Conservation (phyloP, 2,329 filamentous ascomycete species). For the Diaporthe sp. region DNA sequence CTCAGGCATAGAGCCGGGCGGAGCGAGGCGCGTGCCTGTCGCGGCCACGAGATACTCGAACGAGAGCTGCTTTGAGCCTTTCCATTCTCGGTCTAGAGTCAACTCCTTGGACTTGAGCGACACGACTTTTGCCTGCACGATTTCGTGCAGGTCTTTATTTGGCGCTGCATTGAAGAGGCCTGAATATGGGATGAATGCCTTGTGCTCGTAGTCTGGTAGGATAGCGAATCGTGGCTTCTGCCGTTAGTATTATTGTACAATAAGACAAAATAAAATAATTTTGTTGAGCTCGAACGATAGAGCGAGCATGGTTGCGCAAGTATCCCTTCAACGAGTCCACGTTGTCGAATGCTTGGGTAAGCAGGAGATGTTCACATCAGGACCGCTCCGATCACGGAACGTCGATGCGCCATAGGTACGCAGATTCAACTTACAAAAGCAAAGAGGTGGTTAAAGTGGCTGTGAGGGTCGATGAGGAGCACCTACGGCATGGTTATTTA, state of each 20-base stretch:
- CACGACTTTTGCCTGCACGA: slow-evolving; percentile 50
- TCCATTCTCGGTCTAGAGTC: slow-evolving; percentile 52
- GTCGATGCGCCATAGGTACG: not conserved
- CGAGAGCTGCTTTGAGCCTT: slow-evolving; percentile 47
- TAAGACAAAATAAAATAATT: not conserved
- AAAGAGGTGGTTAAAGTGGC: slow-evolving; percentile 63
- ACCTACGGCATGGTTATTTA: slow-evolving; percentile 41
- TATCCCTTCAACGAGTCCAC: too few species aligned
- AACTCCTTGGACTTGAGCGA: slow-evolving; percentile 49
- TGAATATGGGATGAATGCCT: slow-evolving; percentile 62
- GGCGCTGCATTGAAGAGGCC: slow-evolving; percentile 48
- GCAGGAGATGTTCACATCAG: not conserved
- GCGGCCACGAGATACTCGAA: slow-evolving; percentile 60
- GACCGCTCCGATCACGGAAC: slow-evolving; percentile 15
- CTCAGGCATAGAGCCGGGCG: slow-evolving; percentile 52
- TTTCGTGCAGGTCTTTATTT: slow-evolving; percentile 46
- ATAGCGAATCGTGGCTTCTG: slow-evolving; percentile 58
- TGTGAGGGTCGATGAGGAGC: slow-evolving; percentile 61
- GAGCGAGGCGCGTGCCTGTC: slow-evolving; percentile 54
- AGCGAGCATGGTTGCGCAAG: not conserved
- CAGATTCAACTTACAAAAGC: slow-evolving; percentile 50
- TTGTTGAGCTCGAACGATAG: not conserved
- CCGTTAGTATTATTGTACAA: not conserved
- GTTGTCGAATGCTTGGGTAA: not conserved
- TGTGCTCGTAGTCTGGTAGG: slow-evolving; percentile 56